phyloP scores from a whole-genome alignment of 73 alveolate species.

The Paraurostyla sp. region DNA sequence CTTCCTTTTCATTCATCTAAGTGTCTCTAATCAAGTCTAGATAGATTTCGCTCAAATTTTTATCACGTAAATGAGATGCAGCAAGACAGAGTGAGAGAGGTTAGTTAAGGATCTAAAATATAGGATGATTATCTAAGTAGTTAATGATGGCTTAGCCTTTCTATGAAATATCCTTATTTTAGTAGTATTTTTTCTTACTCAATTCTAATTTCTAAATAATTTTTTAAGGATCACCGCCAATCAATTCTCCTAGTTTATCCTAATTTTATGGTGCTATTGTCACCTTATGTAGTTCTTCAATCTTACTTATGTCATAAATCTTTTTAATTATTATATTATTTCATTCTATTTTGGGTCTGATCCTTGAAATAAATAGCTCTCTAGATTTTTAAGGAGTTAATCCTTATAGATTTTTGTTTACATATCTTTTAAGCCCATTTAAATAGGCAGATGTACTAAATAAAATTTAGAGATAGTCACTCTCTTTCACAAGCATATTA shows the following conservation, averaged over 20 bases:
- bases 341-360: background rate
- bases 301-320: background rate
- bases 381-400: background rate
- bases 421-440: background rate
- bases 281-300: too few relatives aligned
- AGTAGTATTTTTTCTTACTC: background rate
- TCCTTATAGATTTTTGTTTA: background rate
- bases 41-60: background rate
- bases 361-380: background rate
- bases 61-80: background rate
- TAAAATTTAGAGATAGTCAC: background rate
- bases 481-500: background rate
- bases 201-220: background rate
- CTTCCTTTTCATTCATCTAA: background rate
- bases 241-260: too few relatives aligned
- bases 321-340: background rate
- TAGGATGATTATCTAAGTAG: conserved; percentile 3
- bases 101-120: background rate
- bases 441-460: background rate
- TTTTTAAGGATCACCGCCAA: too few relatives aligned
- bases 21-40: background rate
- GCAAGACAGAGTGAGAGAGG: background rate
- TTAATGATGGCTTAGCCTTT: background rate
- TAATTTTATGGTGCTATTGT: too few relatives aligned
- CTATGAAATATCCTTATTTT: too few relatives aligned